These are phyloP conservation scores for Ophiostoma sp. DNA, from an alignment of 2,329 filamentous ascomycete species.

Conservation along the genomic window DNA sequence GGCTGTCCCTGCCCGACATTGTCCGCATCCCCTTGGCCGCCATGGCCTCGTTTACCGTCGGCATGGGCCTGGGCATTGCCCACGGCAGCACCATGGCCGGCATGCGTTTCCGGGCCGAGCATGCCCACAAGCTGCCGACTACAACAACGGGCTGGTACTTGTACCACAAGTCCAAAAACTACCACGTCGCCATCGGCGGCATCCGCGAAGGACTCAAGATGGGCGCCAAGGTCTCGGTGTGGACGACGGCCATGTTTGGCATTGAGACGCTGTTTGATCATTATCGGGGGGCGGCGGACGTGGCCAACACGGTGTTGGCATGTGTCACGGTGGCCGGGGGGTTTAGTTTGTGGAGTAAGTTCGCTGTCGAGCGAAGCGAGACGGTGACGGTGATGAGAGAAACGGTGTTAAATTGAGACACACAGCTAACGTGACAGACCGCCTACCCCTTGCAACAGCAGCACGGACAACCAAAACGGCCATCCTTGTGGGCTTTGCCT, in stretches of 20 bases:
- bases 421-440: conserved; percentile 52
- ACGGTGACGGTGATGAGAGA: background rate
- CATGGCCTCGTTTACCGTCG: conserved; percentile 64
- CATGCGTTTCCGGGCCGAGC: conserved; percentile 89
- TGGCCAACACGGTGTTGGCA: conserved; percentile 77
- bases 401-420: background rate
- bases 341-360: conserved; percentile 83
- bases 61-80: conserved; percentile 67
- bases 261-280: conserved; percentile 85
- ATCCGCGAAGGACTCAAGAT: conserved; percentile 76
- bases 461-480: conserved; percentile 79
- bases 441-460: conserved; percentile 74
- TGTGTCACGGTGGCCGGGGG: conserved; percentile 80
- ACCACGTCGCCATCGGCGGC: conserved; percentile 76
- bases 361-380: background rate
- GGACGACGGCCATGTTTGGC: conserved; percentile 74
- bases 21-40: conserved; percentile 67
- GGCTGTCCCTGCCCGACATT: conserved; percentile 63
- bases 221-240: conserved; percentile 68
- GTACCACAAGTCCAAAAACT: conserved; percentile 99
- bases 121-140: conserved; percentile 87
- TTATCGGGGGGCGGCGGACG: conserved; percentile 68
- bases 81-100: conserved; percentile 73
- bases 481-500: conserved; percentile 73
- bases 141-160: conserved; percentile 89